These are phyloP conservation scores for Hypoxylon sp. DNA, from an alignment of 2,329 filamentous ascomycete species.

Conservation along the genomic window DNA sequence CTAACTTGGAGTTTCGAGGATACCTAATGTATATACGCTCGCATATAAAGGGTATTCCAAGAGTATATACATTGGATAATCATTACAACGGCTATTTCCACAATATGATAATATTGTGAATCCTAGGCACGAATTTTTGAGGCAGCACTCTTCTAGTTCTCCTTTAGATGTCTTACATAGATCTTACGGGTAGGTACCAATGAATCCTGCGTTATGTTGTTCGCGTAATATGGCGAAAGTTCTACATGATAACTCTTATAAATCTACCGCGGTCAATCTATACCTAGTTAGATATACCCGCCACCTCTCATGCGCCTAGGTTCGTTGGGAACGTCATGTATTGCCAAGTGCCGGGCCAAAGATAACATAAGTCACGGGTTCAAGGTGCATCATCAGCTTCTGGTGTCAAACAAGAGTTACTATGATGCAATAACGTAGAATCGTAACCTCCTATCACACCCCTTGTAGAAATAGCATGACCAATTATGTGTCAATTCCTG, in stretches of 20 bases:
- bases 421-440: neutral
- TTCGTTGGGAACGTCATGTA: too few species aligned
- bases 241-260: too few species aligned
- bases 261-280: neutral
- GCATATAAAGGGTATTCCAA: neutral
- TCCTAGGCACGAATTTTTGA: neutral
- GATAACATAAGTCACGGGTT: neutral
- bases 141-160: neutral
- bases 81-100: neutral
- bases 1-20: slow-evolving; percentile 2
- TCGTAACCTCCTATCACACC: neutral
- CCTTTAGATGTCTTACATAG: neutral
- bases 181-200: neutral
- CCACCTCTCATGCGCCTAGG: neutral
- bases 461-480: slow-evolving; percentile 8
- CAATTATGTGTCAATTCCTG: slow-evolving; percentile 16
- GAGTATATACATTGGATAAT: slow-evolving; percentile 1
- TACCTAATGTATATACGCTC: neutral
- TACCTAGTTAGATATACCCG: neutral
- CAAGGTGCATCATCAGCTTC: neutral
- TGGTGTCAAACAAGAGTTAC: neutral
- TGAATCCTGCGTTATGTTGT: too few species aligned
- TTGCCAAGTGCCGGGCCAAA: neutral
- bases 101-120: neutral
- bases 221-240: too few species aligned